A percentile compares a stretch with the other conserved stretches of the same genome.
phyloP scores from a whole-genome alignment of 2,329 filamentous ascomycete genomes.

The Exophiala oligosperma region DNA sequence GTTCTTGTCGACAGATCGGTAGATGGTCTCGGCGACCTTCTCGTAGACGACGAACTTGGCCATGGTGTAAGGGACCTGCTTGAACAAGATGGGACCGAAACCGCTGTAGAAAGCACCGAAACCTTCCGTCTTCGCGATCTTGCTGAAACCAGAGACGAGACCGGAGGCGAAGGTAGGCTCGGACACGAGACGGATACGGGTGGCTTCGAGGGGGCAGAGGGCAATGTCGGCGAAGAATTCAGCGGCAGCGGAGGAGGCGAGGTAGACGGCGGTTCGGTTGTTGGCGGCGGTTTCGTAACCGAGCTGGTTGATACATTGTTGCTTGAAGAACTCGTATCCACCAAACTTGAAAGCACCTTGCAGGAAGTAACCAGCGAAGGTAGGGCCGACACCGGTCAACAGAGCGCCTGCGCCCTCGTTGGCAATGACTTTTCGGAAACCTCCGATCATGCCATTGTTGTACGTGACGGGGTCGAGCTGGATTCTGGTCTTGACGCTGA shows the following conservation, averaged over 20 bases:
- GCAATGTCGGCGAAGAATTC: conserved; percentile 66
- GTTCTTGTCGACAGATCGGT: conserved; percentile 69
- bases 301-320: conserved; percentile 78
- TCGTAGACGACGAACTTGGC: conserved; percentile 94
- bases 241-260: conserved; percentile 62
- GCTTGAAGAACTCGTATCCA: conserved; percentile 96
- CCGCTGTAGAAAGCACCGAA: conserved; percentile 85
- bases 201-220: conserved; percentile 88
- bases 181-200: conserved; percentile 89
- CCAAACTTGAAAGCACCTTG: conserved; percentile 93
- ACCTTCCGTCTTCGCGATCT: conserved; percentile 82
- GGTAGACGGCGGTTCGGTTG: conserved; percentile 80
- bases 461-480: conserved; percentile 88
- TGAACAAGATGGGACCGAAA: conserved; percentile 84
- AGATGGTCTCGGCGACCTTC: conserved; percentile 77
- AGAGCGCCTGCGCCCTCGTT: conserved; percentile 85
- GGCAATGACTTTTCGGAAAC: conserved; percentile 80
- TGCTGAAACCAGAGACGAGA: conserved; percentile 74
- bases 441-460: conserved; percentile 83
- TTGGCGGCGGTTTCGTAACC: conserved; percentile 75
- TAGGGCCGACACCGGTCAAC: conserved; percentile 81
- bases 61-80: conserved; percentile 93
- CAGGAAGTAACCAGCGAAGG: conserved; percentile 87
- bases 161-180: conserved; percentile 82
- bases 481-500: conserved; percentile 91